Conservation (phyloP, 2,329 filamentous ascomycete genomes). For the Emergomyces africanus region DNA sequence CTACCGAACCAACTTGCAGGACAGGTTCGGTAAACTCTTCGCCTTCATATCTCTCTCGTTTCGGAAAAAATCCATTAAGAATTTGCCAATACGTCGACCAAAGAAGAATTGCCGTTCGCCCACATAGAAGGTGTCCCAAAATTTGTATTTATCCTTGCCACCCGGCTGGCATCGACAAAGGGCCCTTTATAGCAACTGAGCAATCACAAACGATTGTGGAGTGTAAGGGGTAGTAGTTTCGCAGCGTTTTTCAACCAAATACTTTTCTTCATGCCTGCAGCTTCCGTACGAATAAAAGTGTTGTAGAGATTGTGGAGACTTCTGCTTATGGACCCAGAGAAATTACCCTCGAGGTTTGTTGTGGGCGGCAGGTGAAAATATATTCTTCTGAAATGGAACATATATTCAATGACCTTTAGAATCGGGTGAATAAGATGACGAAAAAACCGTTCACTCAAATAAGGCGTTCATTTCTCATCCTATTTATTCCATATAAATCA, state of each 20-base stretch:
- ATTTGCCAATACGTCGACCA: not conserved
- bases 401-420: not conserved
- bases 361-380: not conserved
- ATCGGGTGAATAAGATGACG: too few species aligned
- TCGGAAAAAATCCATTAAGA: not conserved
- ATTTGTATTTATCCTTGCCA: not conserved
- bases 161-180: not conserved
- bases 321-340: not conserved
- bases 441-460: too few species aligned
- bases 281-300: not conserved
- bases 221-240: too few species aligned
- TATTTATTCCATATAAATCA: not conserved
- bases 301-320: not conserved
- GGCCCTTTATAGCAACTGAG: not conserved
- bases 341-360: not conserved
- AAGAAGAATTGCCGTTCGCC: not conserved
- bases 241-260: not conserved
- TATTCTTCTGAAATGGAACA: not conserved
- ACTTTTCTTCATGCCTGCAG: not conserved
- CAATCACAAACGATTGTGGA: not conserved
- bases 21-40: not conserved
- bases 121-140: not conserved
- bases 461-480: not conserved
- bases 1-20: not conserved
- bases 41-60: not conserved